phyloP scores from a whole-genome alignment of 768 basidiomycete species.

The Cystofilobasidium capitatum region DNA sequence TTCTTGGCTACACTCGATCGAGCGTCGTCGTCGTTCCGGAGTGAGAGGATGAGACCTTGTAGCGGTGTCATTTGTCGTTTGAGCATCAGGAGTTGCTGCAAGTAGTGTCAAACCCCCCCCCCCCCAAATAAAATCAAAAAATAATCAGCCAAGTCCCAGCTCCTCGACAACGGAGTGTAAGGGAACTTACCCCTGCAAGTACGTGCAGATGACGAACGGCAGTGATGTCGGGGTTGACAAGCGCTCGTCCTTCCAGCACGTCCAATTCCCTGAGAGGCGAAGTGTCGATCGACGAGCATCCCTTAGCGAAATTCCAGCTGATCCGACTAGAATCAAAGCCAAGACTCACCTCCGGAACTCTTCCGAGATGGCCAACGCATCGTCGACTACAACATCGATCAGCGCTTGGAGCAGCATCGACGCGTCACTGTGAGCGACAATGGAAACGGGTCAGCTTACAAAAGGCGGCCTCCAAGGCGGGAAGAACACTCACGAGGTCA shows the following conservation, averaged over 20 bases:
- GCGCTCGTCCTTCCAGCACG: slow-evolving; percentile 21
- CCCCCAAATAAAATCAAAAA: neutral
- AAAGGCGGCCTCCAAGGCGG: too few relatives aligned
- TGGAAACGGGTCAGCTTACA: too few relatives aligned
- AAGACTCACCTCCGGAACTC: slow-evolving; percentile 2
- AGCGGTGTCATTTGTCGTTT: slow-evolving; percentile 16
- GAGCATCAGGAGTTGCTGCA: slow-evolving; percentile 3
- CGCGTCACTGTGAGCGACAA: too few relatives aligned
- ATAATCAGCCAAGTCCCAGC: neutral
- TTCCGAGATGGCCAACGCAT: neutral
- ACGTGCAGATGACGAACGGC: slow-evolving; percentile 23
- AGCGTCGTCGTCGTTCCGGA: slow-evolving; percentile 17
- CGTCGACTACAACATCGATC: slow-evolving; percentile 22
- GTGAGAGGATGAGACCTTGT: slow-evolving; percentile 8
- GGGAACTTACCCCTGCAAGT: slow-evolving; percentile 4
- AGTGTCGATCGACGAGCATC: neutral
- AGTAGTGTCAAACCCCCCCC: too few relatives aligned
- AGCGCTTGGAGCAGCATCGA: slow-evolving; percentile 23
- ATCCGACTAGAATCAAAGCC: neutral
- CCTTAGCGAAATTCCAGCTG: neutral
- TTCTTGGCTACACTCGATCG: neutral
- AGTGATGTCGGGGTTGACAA: slow-evolving; percentile 18
- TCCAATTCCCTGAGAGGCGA: slow-evolving; percentile 9
- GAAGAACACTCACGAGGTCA: too few relatives aligned
- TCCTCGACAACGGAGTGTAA: neutral